Evolutionary conservation across 2,329 filamentous ascomycete genomes (phyloP), one percentile per base, ranked within the genome.

Genomic region (Talaromyces sp.): DNA sequence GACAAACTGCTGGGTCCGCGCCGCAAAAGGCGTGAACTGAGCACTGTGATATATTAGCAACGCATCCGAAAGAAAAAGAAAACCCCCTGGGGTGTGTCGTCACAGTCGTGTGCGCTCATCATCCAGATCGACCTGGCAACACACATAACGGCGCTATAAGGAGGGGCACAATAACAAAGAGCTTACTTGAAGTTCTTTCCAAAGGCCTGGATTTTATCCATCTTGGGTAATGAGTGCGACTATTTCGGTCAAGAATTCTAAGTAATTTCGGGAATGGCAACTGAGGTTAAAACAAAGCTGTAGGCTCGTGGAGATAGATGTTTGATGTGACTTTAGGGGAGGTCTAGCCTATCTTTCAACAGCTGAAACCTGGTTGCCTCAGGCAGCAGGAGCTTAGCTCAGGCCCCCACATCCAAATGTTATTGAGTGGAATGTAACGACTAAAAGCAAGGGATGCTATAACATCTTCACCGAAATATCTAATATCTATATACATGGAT

Each of bases 1-100:
- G 76, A 96, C 91, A 82, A 93, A 96, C 82, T 99, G 95, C 78
- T 96, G 92, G 63, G 92, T 97, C 74, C 93, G 90, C 73, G 92
- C 90, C 68, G 93, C 92, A 76, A 96, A 96, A 39, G 95, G 95
- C 68, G 91, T 92, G 79, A 98, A 91, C 70, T 88, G 88, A 68
- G 90, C 89, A 74, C 92, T 93, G 60, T 21, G 18, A 28, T 23
- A 4, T 54, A 46, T 60, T 39, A 64, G 60, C 33, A 57, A 42
- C 7, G 2, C 1, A 23, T 5, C 31, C 11, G 18, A 31, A 31
- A 33, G 37, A 23, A 14, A 25, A 42, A 2, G 44, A 48, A n/a
- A n/a, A n/a, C n/a, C n/a, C n/a, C n/a, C n/a, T n/a, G n/a, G n/a
- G n/a, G n/a, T n/a, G n/a, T 12, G 14, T 9, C 31, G 28, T 23